These are phyloP conservation scores for Tagetes erecta DNA, from an alignment of 129 eudicot species.

Conservation along the genomic window DNA sequence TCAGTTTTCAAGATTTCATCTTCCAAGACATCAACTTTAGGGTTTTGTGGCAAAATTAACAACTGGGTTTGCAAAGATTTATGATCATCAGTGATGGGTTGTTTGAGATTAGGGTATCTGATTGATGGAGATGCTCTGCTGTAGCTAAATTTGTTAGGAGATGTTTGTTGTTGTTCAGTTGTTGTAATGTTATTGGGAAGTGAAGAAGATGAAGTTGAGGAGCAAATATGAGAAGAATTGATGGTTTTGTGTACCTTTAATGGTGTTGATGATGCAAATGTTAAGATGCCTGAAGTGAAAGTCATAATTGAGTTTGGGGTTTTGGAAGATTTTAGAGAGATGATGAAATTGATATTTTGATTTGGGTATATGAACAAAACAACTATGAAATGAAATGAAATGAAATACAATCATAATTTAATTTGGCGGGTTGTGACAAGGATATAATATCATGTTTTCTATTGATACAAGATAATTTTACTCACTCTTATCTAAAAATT, in stretches of 20 bases:
- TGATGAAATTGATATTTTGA: neutral
- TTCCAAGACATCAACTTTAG: constrained; percentile 29
- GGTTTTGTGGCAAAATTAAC: constrained; percentile 17
- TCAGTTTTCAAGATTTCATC: constrained; percentile 26
- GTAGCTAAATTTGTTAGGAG: constrained; percentile 52
- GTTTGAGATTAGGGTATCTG: constrained; percentile 77
- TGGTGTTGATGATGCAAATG: constrained; percentile 48
- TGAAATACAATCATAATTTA: neutral
- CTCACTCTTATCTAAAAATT: neutral
- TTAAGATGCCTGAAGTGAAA: constrained; percentile 40
- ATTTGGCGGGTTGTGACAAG: constrained; percentile 28
- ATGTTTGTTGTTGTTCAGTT: constrained; percentile 44
- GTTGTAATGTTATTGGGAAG: constrained; percentile 39
- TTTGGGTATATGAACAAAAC: neutral
- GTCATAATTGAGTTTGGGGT: constrained; percentile 20
- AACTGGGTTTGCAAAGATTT: constrained; percentile 29
- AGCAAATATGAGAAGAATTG: constrained; percentile 26
- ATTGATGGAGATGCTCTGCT: constrained; percentile 85
- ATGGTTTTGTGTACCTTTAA: constrained; percentile 48
- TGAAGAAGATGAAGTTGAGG: constrained; percentile 33
- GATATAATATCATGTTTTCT: neutral
- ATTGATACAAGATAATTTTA: neutral
- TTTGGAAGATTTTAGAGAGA: constrained; percentile 10
- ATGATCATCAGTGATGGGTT: constrained; percentile 22
- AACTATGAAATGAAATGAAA: neutral